Base-by-base conservation (phyloP, 2,329 filamentous ascomycete genomes). In the Curvularia eragrostidis region DNA sequence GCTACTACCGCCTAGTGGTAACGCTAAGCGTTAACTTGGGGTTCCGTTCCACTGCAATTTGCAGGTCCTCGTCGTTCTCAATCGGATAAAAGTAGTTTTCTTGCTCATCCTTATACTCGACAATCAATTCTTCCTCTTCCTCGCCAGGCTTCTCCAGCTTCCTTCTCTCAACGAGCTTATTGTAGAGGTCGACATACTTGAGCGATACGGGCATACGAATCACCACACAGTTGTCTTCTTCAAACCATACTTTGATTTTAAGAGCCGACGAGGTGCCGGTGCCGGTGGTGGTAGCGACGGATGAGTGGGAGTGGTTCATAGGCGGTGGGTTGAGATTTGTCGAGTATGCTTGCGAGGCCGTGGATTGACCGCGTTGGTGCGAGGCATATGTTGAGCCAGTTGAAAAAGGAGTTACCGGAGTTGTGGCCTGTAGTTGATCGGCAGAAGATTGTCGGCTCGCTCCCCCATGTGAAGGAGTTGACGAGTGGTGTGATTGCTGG, bases 181-280 rank as follows among this genome's bases (percentile, higher is more conserved):
- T 89, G 67, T 89, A 89, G 8, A 99, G 83, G 60, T 92, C 89
- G 52, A 85, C 82, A 76, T 89, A 95, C 52, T 85, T 85, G 68
- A 96, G 92, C 53, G 96, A 90, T 1, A 85, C 85, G 0, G 94
- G 90, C 54, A 98, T 91, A 32, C 93, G 89, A 69, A 99, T 93
- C 43, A 95, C 91, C 65, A 97, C 94, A 55, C 96, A 87, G 66
- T 97, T 94, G 59, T 93, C 90, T 64, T 80, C 75, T 57, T 94
- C 91, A 80, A 92, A 97, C 80, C 91, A 95, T 52, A 97, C 89
- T 80, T 98, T 98, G 75, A 98, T 91, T 78, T 97, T 98, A 81
- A 97, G 71, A 1, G 79, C 77, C 9, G 72, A 73, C 18, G 70
- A 70, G 56, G 69, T 58, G 12, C 67, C 67, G 1, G 67, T 70